Evolutionary conservation across 1,284 basidiomycete genomes (phyloP), one percentile per base, ranked within the genome.

Genomic region (Boletellus sp.): DNA sequence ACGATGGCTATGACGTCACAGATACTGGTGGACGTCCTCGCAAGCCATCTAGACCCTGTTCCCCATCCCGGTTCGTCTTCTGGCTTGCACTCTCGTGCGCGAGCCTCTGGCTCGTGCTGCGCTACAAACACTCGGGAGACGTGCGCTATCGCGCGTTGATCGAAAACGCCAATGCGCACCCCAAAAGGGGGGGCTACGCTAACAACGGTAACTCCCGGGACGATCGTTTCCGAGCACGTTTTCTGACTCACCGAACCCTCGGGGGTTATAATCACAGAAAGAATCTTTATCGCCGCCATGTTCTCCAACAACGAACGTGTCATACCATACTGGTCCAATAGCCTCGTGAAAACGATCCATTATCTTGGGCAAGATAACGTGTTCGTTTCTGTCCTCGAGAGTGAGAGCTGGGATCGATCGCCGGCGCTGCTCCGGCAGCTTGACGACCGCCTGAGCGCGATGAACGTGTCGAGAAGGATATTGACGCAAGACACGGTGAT

Each of bases 341-440:
- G 72, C 26, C 60, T 77, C 43, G 57, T 69, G 48, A 67, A 68
- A 55, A 62, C 64, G 11, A 72, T 75, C 35, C 55, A 60, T 41
- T 74, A 72, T 62, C 70, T 83, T 33, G 81, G 81, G 10, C 55
- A 66, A 4, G 69, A 74, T 42, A 79, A 81, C 45, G 75, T 77
- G 16, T 83, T 74, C 56, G 70, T 83, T 6, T 82, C 80, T n/a
- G 69, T 83, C 48, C 73, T 81, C 58, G 81, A 83, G 62, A 79
- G 75, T 47, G 71, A 79, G 58, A 80, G 77, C 32, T 43, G 53
- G 32, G 81, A 83, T 58, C 55, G 45, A 58, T 55, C 60, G 5
- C 40, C 60, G 1, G 50, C 18, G 1, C 40, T 61, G 1, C 58
- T 61, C 6, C 44, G 26, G 41, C 39, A 50, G 24, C 47, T 64